Percentiles rank a stretch among this genome's conserved stretches.
These are phyloP conservation scores for Jaenimonas drosophilae DNA, from an alignment of 208 protist genomes.

Conservation along the genomic window DNA sequence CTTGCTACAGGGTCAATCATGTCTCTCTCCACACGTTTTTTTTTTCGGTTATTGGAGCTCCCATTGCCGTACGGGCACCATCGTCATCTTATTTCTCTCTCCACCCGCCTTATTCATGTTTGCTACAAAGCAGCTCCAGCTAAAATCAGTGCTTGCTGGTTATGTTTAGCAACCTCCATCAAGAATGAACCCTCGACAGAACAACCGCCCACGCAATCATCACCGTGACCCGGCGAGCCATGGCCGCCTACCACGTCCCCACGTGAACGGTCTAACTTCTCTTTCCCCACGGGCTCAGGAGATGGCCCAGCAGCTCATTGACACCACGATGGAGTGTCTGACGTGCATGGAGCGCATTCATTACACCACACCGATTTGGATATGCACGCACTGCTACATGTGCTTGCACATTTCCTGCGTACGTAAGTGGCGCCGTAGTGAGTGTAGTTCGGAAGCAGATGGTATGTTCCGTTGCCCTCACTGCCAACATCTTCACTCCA, in stretches of 20 bases:
- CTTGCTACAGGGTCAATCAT: too few relatives aligned
- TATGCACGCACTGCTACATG: constrained; percentile 40
- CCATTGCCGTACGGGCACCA: too few relatives aligned
- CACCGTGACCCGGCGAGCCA: not conserved
- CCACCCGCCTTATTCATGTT: too few relatives aligned
- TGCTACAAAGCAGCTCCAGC: too few relatives aligned
- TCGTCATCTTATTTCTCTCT: too few relatives aligned
- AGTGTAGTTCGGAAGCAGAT: constrained; percentile 10
- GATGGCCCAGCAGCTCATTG: constrained; percentile 32
- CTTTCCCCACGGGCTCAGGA: constrained; percentile 10
- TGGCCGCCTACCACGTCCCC: not conserved
- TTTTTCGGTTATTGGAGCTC: too few relatives aligned
- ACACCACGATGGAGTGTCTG: constrained; percentile 43
- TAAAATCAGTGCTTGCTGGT: too few relatives aligned
- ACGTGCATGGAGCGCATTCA: constrained; percentile 54
- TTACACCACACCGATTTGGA: constrained; percentile 37
- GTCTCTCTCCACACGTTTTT: too few relatives aligned
- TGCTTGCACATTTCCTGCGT: constrained; percentile 71
- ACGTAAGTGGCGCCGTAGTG: constrained; percentile 36
- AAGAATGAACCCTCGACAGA: too few relatives aligned
- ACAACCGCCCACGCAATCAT: too few relatives aligned
- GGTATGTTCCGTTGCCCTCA: constrained; percentile 13
- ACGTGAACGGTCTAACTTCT: not conserved
- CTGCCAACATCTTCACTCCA: constrained; percentile 19
- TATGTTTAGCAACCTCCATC: too few relatives aligned